Evolutionary conservation across 2,329 filamentous ascomycete species (phyloP).

Genomic region (Tolypocladium endophyticum): DNA sequence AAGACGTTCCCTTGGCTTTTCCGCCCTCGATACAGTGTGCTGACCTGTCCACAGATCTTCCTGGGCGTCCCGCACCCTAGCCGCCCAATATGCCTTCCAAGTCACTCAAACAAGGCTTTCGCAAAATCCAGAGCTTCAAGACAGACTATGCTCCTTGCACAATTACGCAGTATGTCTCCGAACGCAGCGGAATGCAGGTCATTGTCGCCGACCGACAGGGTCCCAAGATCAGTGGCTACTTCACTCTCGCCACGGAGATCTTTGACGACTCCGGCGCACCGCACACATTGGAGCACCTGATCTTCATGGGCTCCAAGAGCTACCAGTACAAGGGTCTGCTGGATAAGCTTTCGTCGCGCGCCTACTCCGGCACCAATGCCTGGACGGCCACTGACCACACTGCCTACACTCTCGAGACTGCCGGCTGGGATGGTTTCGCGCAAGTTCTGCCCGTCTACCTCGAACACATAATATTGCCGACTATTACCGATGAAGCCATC

Average conservation of each 20-base stretch:
- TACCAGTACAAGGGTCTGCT: slow-evolving; percentile 93
- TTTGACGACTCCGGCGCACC: slow-evolving; percentile 93
- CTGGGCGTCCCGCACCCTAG: slow-evolving; percentile 6
- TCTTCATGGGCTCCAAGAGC: slow-evolving; percentile 85
- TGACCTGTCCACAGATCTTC: neutral
- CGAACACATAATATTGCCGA: slow-evolving; percentile 86
- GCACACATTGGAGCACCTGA: slow-evolving; percentile 72
- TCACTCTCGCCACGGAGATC: slow-evolving; percentile 92
- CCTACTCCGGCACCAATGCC: slow-evolving; percentile 90
- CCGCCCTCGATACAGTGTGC: neutral
- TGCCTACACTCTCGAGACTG: slow-evolving; percentile 88
- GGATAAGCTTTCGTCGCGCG: slow-evolving; percentile 85
- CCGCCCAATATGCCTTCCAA: slow-evolving; percentile 40
- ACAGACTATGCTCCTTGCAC: slow-evolving; percentile 81
- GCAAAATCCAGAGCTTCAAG: slow-evolving; percentile 73
- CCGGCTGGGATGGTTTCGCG: slow-evolving; percentile 93
- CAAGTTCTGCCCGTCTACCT: slow-evolving; percentile 92
- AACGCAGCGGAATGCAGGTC: slow-evolving; percentile 87
- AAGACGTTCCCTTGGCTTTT: no score
- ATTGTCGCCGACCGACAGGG: slow-evolving; percentile 86
- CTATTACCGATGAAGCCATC: slow-evolving; percentile 83
- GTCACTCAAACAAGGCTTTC: slow-evolving; percentile 53
- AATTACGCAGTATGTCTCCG: slow-evolving; percentile 93
- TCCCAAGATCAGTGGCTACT: slow-evolving; percentile 92
- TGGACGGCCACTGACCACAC: slow-evolving; percentile 97